These are phyloP conservation scores for Amanita pseudoporphyria DNA, from an alignment of 768 basidiomycete species.

Conservation along the genomic window DNA sequence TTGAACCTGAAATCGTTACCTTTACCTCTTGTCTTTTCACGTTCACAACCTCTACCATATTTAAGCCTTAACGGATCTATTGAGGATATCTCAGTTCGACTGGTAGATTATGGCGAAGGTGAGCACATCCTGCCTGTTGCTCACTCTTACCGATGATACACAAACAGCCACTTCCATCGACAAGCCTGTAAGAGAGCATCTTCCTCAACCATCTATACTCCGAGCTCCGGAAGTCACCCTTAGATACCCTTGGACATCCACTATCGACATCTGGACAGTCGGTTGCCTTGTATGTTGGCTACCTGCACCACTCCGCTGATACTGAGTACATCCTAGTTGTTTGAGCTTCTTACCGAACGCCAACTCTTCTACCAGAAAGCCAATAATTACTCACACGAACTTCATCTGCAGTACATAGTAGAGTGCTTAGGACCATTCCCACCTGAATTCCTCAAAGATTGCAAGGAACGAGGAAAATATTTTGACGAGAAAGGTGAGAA, in stretches of 20 bases:
- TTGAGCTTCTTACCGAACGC: neutral
- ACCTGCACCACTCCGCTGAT: neutral
- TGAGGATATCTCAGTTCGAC: constrained; percentile 5
- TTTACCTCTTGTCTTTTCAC: constrained; percentile 6
- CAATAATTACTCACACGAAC: constrained; percentile 6
- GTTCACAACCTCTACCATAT: constrained; percentile 8
- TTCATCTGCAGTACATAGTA: constrained; percentile 13
- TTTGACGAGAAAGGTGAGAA: constrained; percentile 13
- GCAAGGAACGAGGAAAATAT: constrained; percentile 8
- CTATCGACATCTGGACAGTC: constrained; percentile 19
- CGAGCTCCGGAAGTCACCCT: constrained; percentile 20
- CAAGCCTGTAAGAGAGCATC: neutral
- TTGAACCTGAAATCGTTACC: constrained; percentile 2
- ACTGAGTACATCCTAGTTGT: constrained; percentile 1
- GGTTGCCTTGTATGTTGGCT: constrained; percentile 16
- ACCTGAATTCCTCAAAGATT: constrained; percentile 11
- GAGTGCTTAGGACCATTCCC: constrained; percentile 14
- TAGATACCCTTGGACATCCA: constrained; percentile 11
- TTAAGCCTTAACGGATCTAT: constrained; percentile 1
- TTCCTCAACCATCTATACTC: constrained; percentile 11
- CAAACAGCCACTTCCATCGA: neutral
- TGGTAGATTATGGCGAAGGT: constrained; percentile 8
- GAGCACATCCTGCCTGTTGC: constrained; percentile 2
- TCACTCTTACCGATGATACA: neutral
- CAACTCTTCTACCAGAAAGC: constrained; percentile 7